Conservation (phyloP, 352 stramenopile species). For the Phytophthora megakarya region DNA sequence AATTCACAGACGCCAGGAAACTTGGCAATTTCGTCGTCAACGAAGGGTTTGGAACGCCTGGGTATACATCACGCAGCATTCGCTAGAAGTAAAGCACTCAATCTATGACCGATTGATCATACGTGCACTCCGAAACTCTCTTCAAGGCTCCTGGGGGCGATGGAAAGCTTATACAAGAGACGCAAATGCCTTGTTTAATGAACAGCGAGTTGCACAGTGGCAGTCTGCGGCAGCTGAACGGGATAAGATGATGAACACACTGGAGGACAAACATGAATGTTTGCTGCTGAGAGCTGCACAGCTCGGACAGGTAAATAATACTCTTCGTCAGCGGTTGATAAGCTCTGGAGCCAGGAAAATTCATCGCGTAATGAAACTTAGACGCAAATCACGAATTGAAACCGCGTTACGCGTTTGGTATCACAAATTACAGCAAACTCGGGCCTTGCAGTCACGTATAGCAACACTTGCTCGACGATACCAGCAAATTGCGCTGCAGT, state of each 20-base stretch:
- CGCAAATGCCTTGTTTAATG: constrained; percentile 12
- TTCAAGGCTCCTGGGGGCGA: constrained; percentile 21
- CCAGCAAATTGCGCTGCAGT: constrained; percentile 2
- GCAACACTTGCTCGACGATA: background rate
- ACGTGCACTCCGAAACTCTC: constrained; percentile 16
- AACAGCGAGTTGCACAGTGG: constrained; percentile 14
- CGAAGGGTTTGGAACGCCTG: constrained; percentile 12
- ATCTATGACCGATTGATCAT: constrained; percentile 28
- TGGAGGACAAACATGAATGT: constrained; percentile 27
- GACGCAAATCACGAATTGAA: constrained; percentile 3
- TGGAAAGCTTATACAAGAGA: constrained; percentile 23
- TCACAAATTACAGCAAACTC: constrained; percentile 8
- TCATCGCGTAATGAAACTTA: constrained; percentile 3
- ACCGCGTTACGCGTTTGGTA: constrained; percentile 18
- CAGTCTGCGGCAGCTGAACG: constrained; percentile 10
- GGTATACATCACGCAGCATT: constrained; percentile 19
- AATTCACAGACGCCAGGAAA: constrained; percentile 4
- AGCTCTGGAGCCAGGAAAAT: constrained; percentile 9
- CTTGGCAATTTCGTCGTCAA: constrained; percentile 12
- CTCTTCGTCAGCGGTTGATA: constrained; percentile 9
- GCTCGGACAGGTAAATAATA: constrained; percentile 25
- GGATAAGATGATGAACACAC: constrained; percentile 9
- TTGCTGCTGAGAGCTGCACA: constrained; percentile 15
- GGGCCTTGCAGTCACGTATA: background rate
- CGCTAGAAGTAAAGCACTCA: constrained; percentile 14